Conservation (phyloP, 192 early-diverging fungal genomes). For the Gaertneriomyces sp. region DNA sequence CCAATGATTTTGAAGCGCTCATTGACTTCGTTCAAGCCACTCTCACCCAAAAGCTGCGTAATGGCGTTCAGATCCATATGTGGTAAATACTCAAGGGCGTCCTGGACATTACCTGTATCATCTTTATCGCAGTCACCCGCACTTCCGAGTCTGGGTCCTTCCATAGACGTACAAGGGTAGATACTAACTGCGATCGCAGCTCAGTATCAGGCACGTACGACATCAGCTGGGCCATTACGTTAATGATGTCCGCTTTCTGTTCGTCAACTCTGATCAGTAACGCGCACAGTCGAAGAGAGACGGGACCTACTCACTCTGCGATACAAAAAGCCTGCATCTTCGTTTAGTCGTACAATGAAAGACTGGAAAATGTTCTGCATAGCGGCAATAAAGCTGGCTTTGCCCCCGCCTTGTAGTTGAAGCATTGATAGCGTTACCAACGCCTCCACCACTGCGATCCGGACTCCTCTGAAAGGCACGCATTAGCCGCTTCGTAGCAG, state of each 20-base stretch:
- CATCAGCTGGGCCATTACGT: constrained; percentile 40
- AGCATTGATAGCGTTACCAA: constrained; percentile 35
- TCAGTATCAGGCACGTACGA: constrained; percentile 18
- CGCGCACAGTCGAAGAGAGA: not conserved
- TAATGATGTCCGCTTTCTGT: constrained; percentile 53
- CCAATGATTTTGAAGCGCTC: constrained; percentile 40
- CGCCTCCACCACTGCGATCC: constrained; percentile 47
- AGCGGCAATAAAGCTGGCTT: constrained; percentile 21
- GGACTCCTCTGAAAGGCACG: constrained; percentile 31
- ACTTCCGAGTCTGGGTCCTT: constrained; percentile 54
- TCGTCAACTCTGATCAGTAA: not conserved
- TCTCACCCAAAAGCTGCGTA: constrained; percentile 39
- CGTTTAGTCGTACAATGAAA: constrained; percentile 29
- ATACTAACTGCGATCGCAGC: constrained; percentile 33
- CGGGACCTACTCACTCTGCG: constrained; percentile 34
- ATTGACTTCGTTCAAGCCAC: constrained; percentile 41
- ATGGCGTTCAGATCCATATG: not conserved
- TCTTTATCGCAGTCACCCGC: constrained; percentile 45
- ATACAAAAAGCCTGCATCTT: constrained; percentile 33
- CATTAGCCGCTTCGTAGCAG: not conserved
- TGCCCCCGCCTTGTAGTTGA: constrained; percentile 31
- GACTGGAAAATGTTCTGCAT: constrained; percentile 19
- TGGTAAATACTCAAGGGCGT: not conserved
- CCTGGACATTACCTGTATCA: constrained; percentile 33
- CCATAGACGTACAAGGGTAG: constrained; percentile 46